These are phyloP conservation scores for Ceratocystis colombiana DNA, from an alignment of 2,329 filamentous ascomycete species.

Conservation along the genomic window DNA sequence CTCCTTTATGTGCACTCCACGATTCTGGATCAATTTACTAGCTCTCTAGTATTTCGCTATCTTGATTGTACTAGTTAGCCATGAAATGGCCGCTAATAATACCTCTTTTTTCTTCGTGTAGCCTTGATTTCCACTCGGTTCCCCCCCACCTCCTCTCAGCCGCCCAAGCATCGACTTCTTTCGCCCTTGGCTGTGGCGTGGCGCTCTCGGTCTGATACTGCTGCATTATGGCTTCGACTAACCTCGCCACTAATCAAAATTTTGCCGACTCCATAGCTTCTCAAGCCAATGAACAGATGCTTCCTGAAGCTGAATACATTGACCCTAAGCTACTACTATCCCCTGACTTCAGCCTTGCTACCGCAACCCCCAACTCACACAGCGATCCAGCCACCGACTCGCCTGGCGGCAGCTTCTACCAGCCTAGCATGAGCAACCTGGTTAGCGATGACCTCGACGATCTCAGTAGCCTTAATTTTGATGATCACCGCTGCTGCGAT, in stretches of 20 bases:
- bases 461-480: background rate
- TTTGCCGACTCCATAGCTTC: background rate
- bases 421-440: constrained; percentile 1
- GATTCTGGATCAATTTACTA: background rate
- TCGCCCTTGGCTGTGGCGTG: background rate
- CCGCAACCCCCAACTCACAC: background rate
- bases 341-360: background rate
- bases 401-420: constrained; percentile 2
- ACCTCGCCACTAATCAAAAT: background rate
- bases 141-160: background rate
- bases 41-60: background rate
- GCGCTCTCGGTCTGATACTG: background rate
- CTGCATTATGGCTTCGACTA: background rate
- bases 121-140: background rate
- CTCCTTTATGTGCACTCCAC: background rate
- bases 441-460: background rate
- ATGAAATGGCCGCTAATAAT: background rate
- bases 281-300: background rate
- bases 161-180: background rate
- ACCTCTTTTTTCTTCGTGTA: background rate
- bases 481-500: background rate
- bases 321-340: constrained; percentile 14
- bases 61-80: background rate
- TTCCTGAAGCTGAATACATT: background rate
- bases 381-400: background rate